Conservation (phyloP, 1,284 basidiomycete genomes). For the Coniophora puteana region DNA sequence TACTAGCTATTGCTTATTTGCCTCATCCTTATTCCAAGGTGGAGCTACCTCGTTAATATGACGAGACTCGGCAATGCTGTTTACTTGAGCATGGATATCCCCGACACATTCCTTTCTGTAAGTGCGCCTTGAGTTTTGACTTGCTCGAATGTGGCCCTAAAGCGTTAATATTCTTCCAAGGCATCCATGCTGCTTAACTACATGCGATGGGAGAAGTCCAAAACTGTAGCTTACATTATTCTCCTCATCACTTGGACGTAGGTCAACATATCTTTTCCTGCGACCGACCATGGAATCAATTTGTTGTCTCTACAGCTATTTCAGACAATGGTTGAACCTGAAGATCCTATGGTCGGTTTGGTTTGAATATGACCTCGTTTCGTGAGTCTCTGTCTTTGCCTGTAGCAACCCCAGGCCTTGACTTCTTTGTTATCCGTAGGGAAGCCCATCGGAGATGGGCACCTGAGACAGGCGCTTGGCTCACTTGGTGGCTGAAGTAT, state of each 20-base stretch:
- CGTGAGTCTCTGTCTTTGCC: constrained; percentile 47
- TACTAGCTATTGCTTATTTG: constrained; percentile 1
- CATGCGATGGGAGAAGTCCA: constrained; percentile 62
- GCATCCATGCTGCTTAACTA: constrained; percentile 88
- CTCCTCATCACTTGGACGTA: constrained; percentile 84
- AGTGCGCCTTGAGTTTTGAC: constrained; percentile 21
- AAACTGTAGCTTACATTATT: constrained; percentile 60
- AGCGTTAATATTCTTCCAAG: constrained; percentile 33
- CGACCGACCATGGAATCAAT: constrained; percentile 5
- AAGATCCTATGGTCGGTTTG: constrained; percentile 87
- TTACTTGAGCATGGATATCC: constrained; percentile 96
- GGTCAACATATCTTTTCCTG: constrained; percentile 33
- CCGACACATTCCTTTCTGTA: constrained; percentile 86
- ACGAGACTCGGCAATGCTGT: constrained; percentile 92
- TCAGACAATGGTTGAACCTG: constrained; percentile 93
- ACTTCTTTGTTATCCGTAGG: constrained; percentile 34
- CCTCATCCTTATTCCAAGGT: constrained; percentile 40
- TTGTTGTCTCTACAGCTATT: constrained; percentile 59
- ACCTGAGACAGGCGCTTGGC: constrained; percentile 65
- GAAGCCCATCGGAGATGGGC: constrained; percentile 57
- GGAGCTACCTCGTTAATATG: constrained; percentile 83
- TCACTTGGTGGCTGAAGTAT: constrained; percentile 77
- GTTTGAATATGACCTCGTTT: constrained; percentile 75
- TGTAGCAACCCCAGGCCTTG: background rate
- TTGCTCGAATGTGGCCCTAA: constrained; percentile 1